Evolutionary conservation across 192 early-diverging fungal genomes (phyloP).

Genomic region (Phlyctochytrium arcticum): DNA sequence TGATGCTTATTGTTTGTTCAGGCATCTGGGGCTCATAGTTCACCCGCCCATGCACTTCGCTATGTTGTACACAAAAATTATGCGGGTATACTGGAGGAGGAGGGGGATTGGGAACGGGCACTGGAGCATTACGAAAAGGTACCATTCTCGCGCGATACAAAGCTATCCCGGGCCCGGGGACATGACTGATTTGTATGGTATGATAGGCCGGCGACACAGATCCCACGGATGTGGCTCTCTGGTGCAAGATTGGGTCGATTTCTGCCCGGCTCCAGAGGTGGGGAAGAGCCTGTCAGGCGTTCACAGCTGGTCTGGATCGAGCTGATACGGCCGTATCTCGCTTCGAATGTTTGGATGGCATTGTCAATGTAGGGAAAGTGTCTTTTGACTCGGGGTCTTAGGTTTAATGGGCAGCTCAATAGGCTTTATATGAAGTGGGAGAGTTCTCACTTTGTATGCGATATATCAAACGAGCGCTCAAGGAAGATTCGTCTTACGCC

Average conservation of each 20-base stretch:
- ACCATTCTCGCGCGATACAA: background rate
- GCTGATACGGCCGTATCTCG: background rate
- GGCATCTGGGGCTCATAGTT: conserved; percentile 12
- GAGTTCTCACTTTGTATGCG: conserved; percentile 13
- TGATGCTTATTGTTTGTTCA: background rate
- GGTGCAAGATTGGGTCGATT: conserved; percentile 10
- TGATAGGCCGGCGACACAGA: conserved; percentile 11
- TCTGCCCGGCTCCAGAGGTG: background rate
- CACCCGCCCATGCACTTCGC: conserved; percentile 4
- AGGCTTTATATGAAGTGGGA: conserved; percentile 22
- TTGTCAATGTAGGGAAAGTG: background rate
- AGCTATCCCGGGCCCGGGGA: conserved; percentile 2
- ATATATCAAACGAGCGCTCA: conserved; percentile 9
- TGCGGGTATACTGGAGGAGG: background rate
- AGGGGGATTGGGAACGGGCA: conserved; percentile 9
- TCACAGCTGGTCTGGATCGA: background rate
- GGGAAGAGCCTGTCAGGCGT: conserved; percentile 8
- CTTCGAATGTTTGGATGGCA: conserved; percentile 8
- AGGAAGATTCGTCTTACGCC: background rate
- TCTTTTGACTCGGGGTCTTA: no score
- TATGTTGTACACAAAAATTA: conserved; percentile 20
- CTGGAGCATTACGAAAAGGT: conserved; percentile 7
- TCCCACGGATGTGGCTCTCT: conserved; percentile 8
- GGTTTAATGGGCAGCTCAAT: background rate
- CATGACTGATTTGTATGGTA: background rate